Conservation (phyloP, 1,284 basidiomycete genomes). For the Trametes sp. region DNA sequence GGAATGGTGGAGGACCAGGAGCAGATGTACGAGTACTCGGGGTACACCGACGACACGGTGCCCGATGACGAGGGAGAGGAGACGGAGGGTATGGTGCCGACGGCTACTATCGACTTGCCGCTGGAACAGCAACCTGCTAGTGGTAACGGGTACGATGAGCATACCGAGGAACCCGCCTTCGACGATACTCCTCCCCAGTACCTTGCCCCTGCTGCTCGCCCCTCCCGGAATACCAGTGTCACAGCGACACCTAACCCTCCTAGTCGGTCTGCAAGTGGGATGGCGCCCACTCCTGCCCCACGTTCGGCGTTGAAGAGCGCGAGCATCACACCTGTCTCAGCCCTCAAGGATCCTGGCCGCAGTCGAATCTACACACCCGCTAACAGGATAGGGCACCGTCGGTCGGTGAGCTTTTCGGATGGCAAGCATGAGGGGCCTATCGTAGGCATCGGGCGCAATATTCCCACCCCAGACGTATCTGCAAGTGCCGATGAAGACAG, state of each 20-base stretch:
- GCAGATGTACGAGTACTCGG: conserved; percentile 25
- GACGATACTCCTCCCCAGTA: conserved; percentile 31
- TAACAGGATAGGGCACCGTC: conserved; percentile 56
- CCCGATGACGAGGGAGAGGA: conserved; percentile 31
- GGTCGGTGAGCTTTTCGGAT: conserved; percentile 95
- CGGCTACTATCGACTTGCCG: conserved; percentile 26
- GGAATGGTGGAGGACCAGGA: conserved; percentile 35
- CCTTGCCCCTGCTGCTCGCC: conserved; percentile 11
- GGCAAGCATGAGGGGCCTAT: conserved; percentile 88
- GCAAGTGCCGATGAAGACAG: conserved; percentile 47
- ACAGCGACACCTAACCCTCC: conserved; percentile 33
- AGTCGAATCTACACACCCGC: conserved; percentile 59
- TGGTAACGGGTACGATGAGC: conserved; percentile 16
- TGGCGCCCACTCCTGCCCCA: conserved; percentile 52
- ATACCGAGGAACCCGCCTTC: conserved; percentile 26
- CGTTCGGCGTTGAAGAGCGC: conserved; percentile 64
- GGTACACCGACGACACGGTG: conserved; percentile 32
- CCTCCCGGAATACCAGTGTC: conserved; percentile 20
- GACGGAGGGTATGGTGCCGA: conserved; percentile 26
- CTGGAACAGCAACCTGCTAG: conserved; percentile 13
- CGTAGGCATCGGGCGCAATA: conserved; percentile 58
- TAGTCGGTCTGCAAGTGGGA: conserved; percentile 20
- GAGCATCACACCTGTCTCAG: conserved; percentile 61
- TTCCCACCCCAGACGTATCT: conserved; percentile 41
- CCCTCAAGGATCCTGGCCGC: conserved; percentile 56